These are phyloP conservation scores for Carex littledalei DNA, from an alignment of 176 grass and related monocot species.

Conservation along the genomic window DNA sequence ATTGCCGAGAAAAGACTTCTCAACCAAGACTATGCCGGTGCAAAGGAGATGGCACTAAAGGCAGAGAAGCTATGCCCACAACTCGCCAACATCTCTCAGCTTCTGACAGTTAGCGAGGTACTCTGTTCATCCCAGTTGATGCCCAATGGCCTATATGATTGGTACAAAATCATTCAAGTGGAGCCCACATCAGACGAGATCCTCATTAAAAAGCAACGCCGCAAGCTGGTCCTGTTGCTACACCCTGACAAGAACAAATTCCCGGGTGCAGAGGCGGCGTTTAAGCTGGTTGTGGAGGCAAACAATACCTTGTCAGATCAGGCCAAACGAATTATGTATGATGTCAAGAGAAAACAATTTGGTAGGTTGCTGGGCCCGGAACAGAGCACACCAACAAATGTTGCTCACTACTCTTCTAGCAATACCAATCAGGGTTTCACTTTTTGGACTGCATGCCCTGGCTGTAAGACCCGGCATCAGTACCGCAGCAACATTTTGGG, in stretches of 20 bases:
- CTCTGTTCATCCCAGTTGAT: conserved; percentile 54
- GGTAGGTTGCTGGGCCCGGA: background rate
- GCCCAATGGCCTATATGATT: conserved; percentile 49
- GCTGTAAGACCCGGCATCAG: conserved; percentile 48
- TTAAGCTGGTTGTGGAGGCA: conserved; percentile 83
- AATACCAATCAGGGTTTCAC: background rate
- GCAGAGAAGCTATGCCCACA: conserved; percentile 68
- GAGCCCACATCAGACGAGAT: conserved; percentile 48
- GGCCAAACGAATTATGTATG: conserved; percentile 48
- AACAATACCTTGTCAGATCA: conserved; percentile 49
- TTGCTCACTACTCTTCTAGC: too few species aligned
- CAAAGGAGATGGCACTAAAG: conserved; percentile 53
- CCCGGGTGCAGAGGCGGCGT: conserved; percentile 79
- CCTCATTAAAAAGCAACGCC: conserved; percentile 72
- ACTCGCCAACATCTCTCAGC: conserved; percentile 58
- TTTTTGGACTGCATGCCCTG: conserved; percentile 73
- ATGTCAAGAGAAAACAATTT: conserved; percentile 41
- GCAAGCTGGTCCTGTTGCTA: conserved; percentile 70
- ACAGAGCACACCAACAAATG: background rate
- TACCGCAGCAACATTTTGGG: conserved; percentile 40
- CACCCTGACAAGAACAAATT: conserved; percentile 91
- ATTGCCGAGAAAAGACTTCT: conserved; percentile 62
- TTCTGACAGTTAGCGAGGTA: conserved; percentile 71
- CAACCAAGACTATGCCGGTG: conserved; percentile 53
- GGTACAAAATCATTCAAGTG: conserved; percentile 74